Base-by-base conservation (phyloP, 305 asterid genomes). In the Fraxinus nigra region DNA sequence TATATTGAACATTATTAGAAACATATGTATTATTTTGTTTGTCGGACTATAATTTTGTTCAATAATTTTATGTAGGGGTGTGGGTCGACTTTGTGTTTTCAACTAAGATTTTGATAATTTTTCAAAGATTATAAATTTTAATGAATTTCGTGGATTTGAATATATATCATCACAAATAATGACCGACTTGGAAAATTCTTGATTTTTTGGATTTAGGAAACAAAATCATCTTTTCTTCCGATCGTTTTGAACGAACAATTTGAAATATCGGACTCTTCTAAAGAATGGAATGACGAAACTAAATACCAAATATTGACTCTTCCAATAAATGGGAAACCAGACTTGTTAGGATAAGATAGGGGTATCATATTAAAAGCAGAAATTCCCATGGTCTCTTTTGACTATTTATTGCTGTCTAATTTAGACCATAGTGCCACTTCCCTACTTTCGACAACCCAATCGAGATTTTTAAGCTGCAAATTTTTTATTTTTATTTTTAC, bases 351-450 rank as follows among this genome's bases (percentile, higher is more conserved):
- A 56, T 18, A 1, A 18, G 28, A 56, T 22, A 20, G 7, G 37
- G 35, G 74, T 28, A 67, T 26, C 22, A 65, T 10, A 11, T 26
- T 77, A 72, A 77, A 43, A 78, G 43, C 82, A 78, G 83, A 35
- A 20, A 72, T 32, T 84, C 87, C 78, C 85, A 79, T 87, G 88
- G 14, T 35, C 34, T 83, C 56, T 46, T 43, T 83, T 85, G 85
- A 85, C 88, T 80, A n/a, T 33, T 77, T 18, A 61, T 54, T 32
- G 80, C 56, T 63, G 82, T 40, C 78, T 28, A 72, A 38, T 84
- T 35, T 73, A 51, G 63, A 51, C 63, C 24, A 5, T 51, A 5
- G 24, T 16, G 63, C 56, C 56, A 51, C 24, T 51, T 16, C 22
- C n/a, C 63, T 5, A 16, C 22, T n/a, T 16, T 16, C 22, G 22